phyloP scores from a whole-genome alignment of 2,329 filamentous ascomycete species.

The Fusarium bactridioides region DNA sequence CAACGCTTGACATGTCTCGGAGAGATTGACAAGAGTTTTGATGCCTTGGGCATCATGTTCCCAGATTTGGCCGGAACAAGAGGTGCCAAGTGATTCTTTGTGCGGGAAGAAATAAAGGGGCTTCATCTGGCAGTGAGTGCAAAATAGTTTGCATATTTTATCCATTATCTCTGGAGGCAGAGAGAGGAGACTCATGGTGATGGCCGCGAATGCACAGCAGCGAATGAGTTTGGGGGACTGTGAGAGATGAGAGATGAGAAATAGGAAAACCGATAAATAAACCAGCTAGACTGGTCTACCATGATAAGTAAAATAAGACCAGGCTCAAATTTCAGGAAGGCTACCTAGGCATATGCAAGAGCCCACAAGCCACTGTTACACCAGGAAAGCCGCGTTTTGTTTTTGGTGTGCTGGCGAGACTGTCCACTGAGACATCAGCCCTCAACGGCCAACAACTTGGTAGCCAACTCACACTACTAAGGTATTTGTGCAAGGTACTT shows the following conservation, averaged over 20 bases:
- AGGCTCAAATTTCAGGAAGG: not conserved
- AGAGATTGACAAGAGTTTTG: not conserved
- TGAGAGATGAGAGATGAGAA: not conserved
- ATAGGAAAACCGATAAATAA: not conserved
- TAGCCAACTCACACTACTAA: not conserved
- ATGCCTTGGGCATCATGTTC: not conserved
- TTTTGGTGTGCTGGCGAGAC: too few relatives aligned
- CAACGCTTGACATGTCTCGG: not conserved
- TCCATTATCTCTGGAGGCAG: not conserved
- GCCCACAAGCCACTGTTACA: not conserved
- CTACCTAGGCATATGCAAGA: not conserved
- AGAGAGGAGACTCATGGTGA: not conserved
- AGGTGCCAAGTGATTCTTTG: rapidly evolving
- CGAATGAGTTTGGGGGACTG: not conserved
- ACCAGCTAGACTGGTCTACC: too few relatives aligned
- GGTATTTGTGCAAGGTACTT: not conserved
- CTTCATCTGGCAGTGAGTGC: not conserved
- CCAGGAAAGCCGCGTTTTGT: not conserved
- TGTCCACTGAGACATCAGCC: not conserved
- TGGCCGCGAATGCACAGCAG: not conserved
- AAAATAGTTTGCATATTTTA: rapidly evolving
- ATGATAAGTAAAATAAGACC: too few relatives aligned
- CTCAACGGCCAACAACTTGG: not conserved
- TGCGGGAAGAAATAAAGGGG: not conserved
- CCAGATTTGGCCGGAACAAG: not conserved